Base-by-base conservation (phyloP, 2,329 filamentous ascomycete genomes). In the Davidsoniella neocaledoniae region DNA sequence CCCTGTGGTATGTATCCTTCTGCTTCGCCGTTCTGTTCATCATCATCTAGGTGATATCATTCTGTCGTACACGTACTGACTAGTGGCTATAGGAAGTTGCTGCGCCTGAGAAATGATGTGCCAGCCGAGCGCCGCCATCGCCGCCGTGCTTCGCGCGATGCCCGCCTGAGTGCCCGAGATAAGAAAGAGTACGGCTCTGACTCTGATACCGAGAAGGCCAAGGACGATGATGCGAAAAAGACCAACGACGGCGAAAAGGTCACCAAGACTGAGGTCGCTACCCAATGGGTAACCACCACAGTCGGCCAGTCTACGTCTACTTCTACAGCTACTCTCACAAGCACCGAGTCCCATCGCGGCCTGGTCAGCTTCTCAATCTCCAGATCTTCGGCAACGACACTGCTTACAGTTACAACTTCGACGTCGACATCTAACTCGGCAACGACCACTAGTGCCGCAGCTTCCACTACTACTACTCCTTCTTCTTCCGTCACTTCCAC, bases 381-480 rank as follows among this genome's bases (percentile, higher is more conserved):
- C 26, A 25, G 44, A 21, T 17, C 42, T 29, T 21, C 49, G 46
- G 16, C 40, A 51, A 10, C 23, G 12, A 25, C 43, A n/a, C 17
- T 26, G 9, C 16, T 46, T 9, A 36, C 43, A 3, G 12, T 41
- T 4, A 25, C 12, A 14, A 5, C 38, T 10, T n/a, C 39, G 29
- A 39, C 42, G 21, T 42, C 40, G 17, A 7, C 47, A 16, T 37
- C 40, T 7, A 40, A 19, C 37, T 23, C 37, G 42, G 37, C 29
- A 4, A 23, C 23, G 21, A 29, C 17, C 5, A 43, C 39, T 29
- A 39, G 43, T 4, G 19, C 46, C 8, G 17, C 38, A 14, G 29
- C 48, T n/a, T 23, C 38, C n/a, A 52, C 45, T 23, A 46, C 46
- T 10, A 39, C 50, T 8, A 49, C 41, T 4, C 23, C 46, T 19